These are phyloP conservation scores for Phlebopus sp. DNA, from an alignment of 1,284 basidiomycete genomes.

Conservation along the genomic window DNA sequence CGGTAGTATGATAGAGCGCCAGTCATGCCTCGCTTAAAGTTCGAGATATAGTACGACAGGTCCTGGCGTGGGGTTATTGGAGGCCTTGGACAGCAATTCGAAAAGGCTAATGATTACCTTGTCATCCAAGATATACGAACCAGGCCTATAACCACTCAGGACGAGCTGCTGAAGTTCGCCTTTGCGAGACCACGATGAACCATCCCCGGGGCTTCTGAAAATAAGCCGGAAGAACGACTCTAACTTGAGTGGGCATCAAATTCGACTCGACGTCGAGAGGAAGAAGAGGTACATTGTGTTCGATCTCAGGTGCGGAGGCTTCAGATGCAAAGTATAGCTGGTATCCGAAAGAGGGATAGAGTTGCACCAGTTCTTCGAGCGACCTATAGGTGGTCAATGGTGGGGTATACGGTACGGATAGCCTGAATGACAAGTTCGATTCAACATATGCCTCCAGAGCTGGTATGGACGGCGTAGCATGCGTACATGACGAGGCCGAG, in stretches of 20 bases:
- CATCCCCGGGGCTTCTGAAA: conserved; percentile 5
- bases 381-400: conserved; percentile 48
- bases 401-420: conserved; percentile 62
- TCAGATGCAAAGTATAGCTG: conserved; percentile 59
- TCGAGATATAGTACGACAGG: conserved; percentile 44
- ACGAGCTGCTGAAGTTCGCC: conserved; percentile 12
- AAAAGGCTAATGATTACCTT: conserved; percentile 11
- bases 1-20: conserved; percentile 73
- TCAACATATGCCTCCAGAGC: not conserved
- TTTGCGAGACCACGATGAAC: not conserved
- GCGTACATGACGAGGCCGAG: conserved; percentile 55
- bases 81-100: not conserved
- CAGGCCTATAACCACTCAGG: conserved; percentile 4
- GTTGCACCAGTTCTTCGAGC: conserved; percentile 46
- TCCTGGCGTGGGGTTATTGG: conserved; percentile 39
- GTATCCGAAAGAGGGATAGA: conserved; percentile 58
- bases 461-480: conserved; percentile 1
- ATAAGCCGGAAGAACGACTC: conserved; percentile 16
- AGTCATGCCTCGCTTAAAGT: conserved; percentile 52
- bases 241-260: conserved; percentile 16
- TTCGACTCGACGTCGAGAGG: not conserved
- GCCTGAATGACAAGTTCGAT: conserved; percentile 32
- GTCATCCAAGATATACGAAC: conserved; percentile 20
- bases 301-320: conserved; percentile 48
- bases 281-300: conserved; percentile 41